Base-by-base conservation (phyloP, 2,329 filamentous ascomycete species). In the Scedosporium dehoogii region DNA sequence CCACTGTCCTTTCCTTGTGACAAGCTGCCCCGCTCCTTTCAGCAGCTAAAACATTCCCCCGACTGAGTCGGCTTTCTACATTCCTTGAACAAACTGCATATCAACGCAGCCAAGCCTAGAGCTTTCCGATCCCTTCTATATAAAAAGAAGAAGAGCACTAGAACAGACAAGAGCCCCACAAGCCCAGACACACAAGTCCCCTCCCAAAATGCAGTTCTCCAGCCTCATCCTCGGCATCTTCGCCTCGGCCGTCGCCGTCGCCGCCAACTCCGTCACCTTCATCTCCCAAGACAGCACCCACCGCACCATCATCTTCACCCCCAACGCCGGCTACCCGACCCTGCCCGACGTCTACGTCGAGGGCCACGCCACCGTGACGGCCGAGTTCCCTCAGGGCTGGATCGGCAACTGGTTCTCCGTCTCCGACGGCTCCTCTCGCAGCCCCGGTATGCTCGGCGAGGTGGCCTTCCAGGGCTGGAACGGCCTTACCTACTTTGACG, bases 201-300 rank as follows among this genome's bases (percentile, higher is more conserved):
- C 65, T n/a, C n/a, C 70, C 78, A 83, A 76, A 62, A 85, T 85
- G 82, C 79, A 79, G 70, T 84, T 84, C 76, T 67, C 75, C 69
- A 73, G 72, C 65, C 68, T 78, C 68, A 68, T 81, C 69, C 72
- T 78, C 67, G 72, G 75, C 67, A 66, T 80, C 64, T 71, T 75
- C 65, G 76, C 79, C 66, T 77, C 76, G 63, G 72, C 76, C 64
- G 67, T 77, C 59, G 77, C 72, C 68, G 70, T 70, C 62, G 81
- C 79, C 63, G 71, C 69, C 70, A 81, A 79, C 72, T 73, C 73
- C 42, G 73, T 87, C 68, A 83, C 80, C 67, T 86, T 87, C 75
- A 68, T 79, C 73, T 85, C 82, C 67, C 80, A 85, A 59, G 85
- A 87, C 70, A 68, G 72, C 63, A 74, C 73, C 41, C 70, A 73